Evolutionary conservation across 495 filamentous ascomycete genomes (phyloP), one percentile per base, ranked within the genome.

Genomic region (Trichoderma erinaceum): DNA sequence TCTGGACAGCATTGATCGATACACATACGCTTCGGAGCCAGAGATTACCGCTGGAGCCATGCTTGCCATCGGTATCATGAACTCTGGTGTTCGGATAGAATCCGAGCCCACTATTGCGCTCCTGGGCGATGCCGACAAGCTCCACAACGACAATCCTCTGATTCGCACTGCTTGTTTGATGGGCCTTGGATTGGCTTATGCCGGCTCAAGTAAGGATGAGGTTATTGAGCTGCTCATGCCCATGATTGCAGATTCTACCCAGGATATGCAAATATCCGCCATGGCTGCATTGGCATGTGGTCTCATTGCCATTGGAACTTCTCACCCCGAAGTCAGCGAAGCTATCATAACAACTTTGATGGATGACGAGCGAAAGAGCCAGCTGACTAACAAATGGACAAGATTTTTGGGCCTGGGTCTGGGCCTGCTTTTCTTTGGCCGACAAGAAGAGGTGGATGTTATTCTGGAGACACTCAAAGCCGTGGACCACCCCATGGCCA

Each of bases 321-420:
- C 91, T 21, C 88, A 97, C 73, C 86, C 91, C 63, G 90, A 93
- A 70, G 90, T 97, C 65, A 92, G 88, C 68, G 89, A 93, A 78
- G 89, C 92, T 8, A 93, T 98, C 65, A 86, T 97, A 66, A 90
- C 88, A 50, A 96, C 96, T 2, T 82, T 99, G 56, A 85, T 98
- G 76, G 94, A 97, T 68, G 92, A 96, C 67, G 93, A 97, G 32
- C 87, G 93, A 25, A 87, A 88, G 73, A 86, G 87, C 71, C 91
- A 95, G 73, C 84, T 98, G 44, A 97, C 95, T 72, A 91, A 97
- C 76, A 99, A 98, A 78, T 99, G 95, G 95, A 92, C 92, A 27
- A 87, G 94, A 3, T 99, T 99, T 79, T 90, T 98, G 84, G 91
- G 91, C 16, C 87, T 99, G 70, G 95, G 96, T 68, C 83, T 99